Percentiles rank a stretch among this genome's conserved stretches.
phyloP scores from a whole-genome alignment of 164 flowering plant species.

The Piper longum region DNA sequence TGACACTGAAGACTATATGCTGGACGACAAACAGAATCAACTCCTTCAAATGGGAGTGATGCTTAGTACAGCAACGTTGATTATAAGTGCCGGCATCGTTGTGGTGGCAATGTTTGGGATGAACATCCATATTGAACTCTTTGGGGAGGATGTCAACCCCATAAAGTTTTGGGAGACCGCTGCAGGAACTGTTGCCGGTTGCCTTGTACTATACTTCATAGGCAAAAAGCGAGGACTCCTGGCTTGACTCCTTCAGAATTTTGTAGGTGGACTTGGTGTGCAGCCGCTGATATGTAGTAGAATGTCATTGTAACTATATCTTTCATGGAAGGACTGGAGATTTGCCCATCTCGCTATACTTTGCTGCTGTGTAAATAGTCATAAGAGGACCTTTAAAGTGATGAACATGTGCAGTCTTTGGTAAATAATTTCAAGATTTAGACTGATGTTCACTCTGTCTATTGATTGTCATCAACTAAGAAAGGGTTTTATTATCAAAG shows the following conservation, averaged over 20 bases:
- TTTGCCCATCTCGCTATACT: too few species aligned
- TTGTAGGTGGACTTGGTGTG: too few species aligned
- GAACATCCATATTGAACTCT: conserved; percentile 23
- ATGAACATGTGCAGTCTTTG: too few species aligned
- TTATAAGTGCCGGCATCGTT: conserved; percentile 22
- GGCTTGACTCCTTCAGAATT: conserved; percentile 3
- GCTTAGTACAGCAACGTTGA: conserved; percentile 23
- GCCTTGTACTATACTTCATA: conserved; percentile 9
- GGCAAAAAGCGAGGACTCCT: conserved; percentile 22
- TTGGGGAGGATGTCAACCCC: conserved; percentile 2
- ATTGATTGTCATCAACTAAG: too few species aligned
- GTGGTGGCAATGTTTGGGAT: conserved; percentile 24
- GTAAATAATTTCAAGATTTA: too few species aligned
- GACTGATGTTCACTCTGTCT: too few species aligned
- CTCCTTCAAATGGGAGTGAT: conserved; percentile 38
- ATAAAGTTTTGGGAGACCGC: conserved; percentile 25
- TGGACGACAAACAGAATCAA: conserved; percentile 42
- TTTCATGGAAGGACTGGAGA: too few species aligned
- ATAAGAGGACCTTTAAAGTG: too few species aligned
- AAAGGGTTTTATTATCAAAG: too few species aligned
- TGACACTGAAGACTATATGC: conserved; percentile 37
- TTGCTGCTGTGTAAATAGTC: too few species aligned
- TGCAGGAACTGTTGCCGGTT: conserved; percentile 26
- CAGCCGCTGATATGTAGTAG: too few species aligned
- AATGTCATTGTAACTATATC: too few species aligned